Percentiles rank a stretch among this genome's conserved stretches.
These are phyloP conservation scores for Cicer arietinum DNA, from an alignment of 306 rosid genomes.

Conservation along the genomic window DNA sequence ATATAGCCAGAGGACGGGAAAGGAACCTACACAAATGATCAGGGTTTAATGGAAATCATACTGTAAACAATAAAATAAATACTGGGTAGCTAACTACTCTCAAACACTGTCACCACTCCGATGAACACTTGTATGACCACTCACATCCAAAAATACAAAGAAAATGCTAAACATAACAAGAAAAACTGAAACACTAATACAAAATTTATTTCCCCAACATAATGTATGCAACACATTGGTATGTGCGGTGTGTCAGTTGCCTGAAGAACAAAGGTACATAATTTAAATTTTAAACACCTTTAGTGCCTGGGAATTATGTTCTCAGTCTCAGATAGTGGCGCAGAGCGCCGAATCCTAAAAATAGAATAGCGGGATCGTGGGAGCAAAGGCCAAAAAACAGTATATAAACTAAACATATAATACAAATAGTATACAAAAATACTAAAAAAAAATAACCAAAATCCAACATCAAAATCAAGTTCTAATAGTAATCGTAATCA, in stretches of 20 bases:
- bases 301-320: background rate
- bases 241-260: background rate
- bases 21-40: background rate
- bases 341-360: too few species aligned
- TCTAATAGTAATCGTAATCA: too few species aligned
- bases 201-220: slow-evolving; percentile 9
- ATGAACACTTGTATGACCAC: background rate
- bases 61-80: slow-evolving; percentile 1
- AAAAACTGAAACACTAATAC: background rate
- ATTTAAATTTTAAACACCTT: background rate
- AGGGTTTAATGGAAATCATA: slow-evolving; percentile 6
- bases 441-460: too few species aligned
- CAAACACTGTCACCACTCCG: background rate
- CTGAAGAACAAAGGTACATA: background rate
- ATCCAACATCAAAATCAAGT: too few species aligned
- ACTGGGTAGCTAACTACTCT: background rate
- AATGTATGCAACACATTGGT: background rate
- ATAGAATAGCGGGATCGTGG: too few species aligned
- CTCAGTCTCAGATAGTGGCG: too few species aligned
- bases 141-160: background rate
- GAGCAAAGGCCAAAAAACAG: too few species aligned
- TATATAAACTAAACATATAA: too few species aligned
- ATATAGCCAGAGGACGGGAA: slow-evolving; percentile 7
- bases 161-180: background rate
- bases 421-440: too few species aligned